A percentile compares a stretch with the other conserved stretches of the same genome.
Evolutionary conservation across 108 stramenopile species (phyloP).

Genomic region (Nitzschia palea): DNA sequence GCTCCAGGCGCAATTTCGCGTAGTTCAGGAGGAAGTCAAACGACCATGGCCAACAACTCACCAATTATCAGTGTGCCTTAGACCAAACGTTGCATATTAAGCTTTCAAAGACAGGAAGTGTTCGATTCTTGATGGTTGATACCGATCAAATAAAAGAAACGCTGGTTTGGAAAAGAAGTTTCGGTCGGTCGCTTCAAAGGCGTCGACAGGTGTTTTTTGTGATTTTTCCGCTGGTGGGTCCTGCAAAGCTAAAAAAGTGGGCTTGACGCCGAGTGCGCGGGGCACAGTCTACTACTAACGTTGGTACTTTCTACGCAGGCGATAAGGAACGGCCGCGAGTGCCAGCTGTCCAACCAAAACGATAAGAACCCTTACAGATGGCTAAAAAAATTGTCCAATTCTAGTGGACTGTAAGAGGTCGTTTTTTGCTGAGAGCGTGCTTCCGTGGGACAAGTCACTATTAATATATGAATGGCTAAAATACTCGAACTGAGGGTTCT

Average conservation of each 20-base stretch:
- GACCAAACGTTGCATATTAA: conserved; percentile 20
- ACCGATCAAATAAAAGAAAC: conserved; percentile 21
- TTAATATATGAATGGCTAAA: not conserved
- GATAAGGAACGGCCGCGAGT: not conserved
- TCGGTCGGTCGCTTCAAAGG: conserved; percentile 13
- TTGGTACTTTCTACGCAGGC: not conserved
- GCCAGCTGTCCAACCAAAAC: conserved; percentile 6
- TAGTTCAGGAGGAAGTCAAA: conserved; percentile 7
- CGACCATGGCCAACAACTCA: conserved; percentile 11
- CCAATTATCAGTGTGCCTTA: not conserved
- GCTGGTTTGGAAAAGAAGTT: not conserved
- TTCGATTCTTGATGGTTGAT: not conserved
- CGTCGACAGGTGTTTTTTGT: conserved; percentile 6
- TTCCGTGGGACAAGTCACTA: not conserved
- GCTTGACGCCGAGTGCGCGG: not conserved
- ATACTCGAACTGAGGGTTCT: too few species aligned
- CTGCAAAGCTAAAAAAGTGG: not conserved
- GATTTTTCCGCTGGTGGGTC: not conserved
- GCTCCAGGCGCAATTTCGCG: too few species aligned
- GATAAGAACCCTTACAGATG: too few species aligned
- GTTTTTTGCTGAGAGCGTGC: not conserved
- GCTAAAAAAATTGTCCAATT: not conserved
- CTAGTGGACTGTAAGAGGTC: conserved; percentile 11
- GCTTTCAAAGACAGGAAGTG: conserved; percentile 1
- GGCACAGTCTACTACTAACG: too few species aligned